Evolutionary conservation across 1,284 basidiomycete genomes (phyloP).

Genomic region (Retiboletus flavoniger): DNA sequence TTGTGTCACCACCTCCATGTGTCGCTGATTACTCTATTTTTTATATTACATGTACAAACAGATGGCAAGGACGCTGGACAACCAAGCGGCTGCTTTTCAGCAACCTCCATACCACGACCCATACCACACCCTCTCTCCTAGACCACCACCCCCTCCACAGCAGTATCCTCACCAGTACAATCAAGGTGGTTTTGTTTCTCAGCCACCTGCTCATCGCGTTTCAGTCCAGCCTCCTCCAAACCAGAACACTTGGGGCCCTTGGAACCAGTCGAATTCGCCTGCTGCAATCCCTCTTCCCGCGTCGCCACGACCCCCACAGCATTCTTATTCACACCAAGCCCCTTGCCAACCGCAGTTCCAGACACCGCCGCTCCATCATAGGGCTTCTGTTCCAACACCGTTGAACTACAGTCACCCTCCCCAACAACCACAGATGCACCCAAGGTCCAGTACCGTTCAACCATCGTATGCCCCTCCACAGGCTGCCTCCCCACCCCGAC

Average conservation of each 20-base stretch:
- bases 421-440: constrained; percentile 24
- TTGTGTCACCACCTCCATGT: background rate
- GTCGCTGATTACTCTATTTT: constrained; percentile 17
- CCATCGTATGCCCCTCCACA: constrained; percentile 30
- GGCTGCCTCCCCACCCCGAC: constrained; percentile 28
- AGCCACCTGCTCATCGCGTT: constrained; percentile 12
- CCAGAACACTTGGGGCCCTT: constrained; percentile 11
- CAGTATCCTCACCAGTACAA: constrained; percentile 14
- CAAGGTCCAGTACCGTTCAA: constrained; percentile 16
- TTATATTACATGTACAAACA: constrained; percentile 36
- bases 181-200: constrained; percentile 12
- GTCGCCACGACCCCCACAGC: constrained; percentile 26
- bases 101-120: constrained; percentile 19
- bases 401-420: constrained; percentile 17
- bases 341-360: constrained; percentile 23
- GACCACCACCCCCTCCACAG: constrained; percentile 22
- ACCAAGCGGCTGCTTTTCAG: constrained; percentile 36
- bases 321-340: constrained; percentile 14
- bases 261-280: constrained; percentile 16
- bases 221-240: constrained; percentile 21
- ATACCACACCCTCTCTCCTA: constrained; percentile 24
- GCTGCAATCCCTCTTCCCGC: constrained; percentile 20
- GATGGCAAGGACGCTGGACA: constrained; percentile 66
- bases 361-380: constrained; percentile 24
- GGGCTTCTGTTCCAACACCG: constrained; percentile 16